Percentiles rank a stretch among this genome's conserved stretches.
These are phyloP conservation scores for Tagetes erecta DNA, from an alignment of 129 eudicot genomes.

Conservation along the genomic window DNA sequence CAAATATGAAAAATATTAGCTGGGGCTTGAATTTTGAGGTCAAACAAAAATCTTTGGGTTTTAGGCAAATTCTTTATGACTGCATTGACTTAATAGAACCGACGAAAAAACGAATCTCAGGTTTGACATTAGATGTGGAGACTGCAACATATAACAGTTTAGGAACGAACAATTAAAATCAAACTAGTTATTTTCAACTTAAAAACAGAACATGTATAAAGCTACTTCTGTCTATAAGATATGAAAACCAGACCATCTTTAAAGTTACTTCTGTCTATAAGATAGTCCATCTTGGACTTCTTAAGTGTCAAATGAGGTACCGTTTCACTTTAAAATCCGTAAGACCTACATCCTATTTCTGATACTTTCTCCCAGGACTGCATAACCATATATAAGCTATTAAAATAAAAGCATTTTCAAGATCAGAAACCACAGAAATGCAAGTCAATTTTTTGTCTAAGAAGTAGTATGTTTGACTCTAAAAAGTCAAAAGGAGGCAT, in stretches of 20 bases:
- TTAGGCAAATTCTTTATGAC: too few relatives aligned
- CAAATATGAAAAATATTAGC: too few relatives aligned
- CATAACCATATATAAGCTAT: background rate
- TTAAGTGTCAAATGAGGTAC: background rate
- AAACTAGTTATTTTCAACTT: background rate
- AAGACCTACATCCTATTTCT: background rate
- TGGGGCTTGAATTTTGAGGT: too few relatives aligned
- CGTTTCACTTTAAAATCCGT: background rate
- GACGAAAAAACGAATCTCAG: too few relatives aligned
- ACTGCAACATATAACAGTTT: too few relatives aligned
- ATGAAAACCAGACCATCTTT: background rate
- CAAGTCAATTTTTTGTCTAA: background rate
- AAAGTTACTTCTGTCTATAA: background rate
- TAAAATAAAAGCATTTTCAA: background rate
- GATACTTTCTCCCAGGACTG: background rate
- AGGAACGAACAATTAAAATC: background rate
- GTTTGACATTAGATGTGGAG: too few relatives aligned
- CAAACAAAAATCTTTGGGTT: too few relatives aligned
- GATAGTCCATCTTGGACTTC: background rate
- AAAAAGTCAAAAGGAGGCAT: background rate
- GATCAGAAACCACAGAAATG: background rate
- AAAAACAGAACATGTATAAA: background rate
- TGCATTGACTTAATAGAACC: too few relatives aligned
- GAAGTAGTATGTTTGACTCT: constrained; percentile 1
- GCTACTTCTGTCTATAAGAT: background rate